Base-by-base conservation (phyloP, 2,329 filamentous ascomycete species). In the Clarireedia homoeocarpa region DNA sequence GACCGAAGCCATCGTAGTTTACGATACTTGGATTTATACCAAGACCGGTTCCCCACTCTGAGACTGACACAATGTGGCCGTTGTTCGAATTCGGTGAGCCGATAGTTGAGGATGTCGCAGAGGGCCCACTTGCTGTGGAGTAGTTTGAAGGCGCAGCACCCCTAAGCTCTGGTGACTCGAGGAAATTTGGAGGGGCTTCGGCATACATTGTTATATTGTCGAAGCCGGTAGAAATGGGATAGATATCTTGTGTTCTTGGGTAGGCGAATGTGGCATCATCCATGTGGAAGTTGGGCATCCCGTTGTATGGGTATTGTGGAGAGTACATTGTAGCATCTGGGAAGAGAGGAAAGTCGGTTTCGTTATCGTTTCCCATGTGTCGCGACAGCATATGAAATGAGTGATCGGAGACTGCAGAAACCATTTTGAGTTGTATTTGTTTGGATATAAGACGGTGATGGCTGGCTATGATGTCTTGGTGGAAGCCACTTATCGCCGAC, bases 381-480 rank as follows among this genome's bases (percentile, higher is more conserved):
- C 95, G 75, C 91, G 61, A 57, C 14, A 99, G 74, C 94, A 99
- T 10, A 91, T 94, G 54, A 96, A 96, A 65, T 85, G 88, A 61
- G 96, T 82, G 71, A 95, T 97, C 0, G 89, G 87, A 36, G 85
- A 87, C 6, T 23, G 42, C 42, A 79, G 75, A 1, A 85, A 89
- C 10, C 90, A 75, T 24, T 83, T 80, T 6, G 89, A 89, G 48
- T 96, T 50, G 46, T 36, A 38, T 14, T 14, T 10, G 80, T 24
- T 95, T 51, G 6, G 23, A 78, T 0, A 91, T 91, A 0, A 64
- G 63, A 66, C 64, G 57, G 61, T 59, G 58, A 62, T 55, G 56
- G 61, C 59, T 60, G 59, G 62, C 56, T 55, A 51, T 60, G 46
- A 53, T 63, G 59, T 58, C 55, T 55, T 49, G 53, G 39, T 52